phyloP scores from a whole-genome alignment of 148 eudicot species.

The Beta vulgaris region DNA sequence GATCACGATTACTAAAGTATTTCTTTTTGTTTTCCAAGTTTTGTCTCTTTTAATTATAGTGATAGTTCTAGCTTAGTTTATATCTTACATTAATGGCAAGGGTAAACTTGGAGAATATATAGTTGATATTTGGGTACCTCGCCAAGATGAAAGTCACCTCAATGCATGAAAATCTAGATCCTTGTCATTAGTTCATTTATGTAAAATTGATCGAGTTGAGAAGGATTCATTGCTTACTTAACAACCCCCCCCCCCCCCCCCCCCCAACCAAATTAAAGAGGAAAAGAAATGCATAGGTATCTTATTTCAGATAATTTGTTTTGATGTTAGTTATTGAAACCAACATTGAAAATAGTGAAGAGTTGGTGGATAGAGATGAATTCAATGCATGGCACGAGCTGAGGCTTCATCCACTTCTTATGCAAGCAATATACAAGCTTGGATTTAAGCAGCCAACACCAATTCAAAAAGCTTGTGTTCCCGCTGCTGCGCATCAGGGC shows the following conservation, averaged over 20 bases:
- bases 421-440: constrained; percentile 76
- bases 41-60: too few species aligned
- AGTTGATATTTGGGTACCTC: too few species aligned
- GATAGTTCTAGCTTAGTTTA: background rate
- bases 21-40: too few species aligned
- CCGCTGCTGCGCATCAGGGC: constrained; percentile 98
- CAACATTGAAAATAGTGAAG: constrained; percentile 38
- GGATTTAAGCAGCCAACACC: constrained; percentile 92
- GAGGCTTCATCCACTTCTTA: constrained; percentile 81
- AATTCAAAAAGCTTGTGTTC: constrained; percentile 90
- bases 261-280: background rate
- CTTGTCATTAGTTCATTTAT: background rate
- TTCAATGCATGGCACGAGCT: constrained; percentile 84
- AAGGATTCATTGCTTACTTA: background rate
- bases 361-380: constrained; percentile 57
- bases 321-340: constrained; percentile 29
- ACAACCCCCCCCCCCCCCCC: background rate
- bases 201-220: background rate
- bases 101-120: too few species aligned
- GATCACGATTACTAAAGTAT: too few species aligned
- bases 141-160: too few species aligned
- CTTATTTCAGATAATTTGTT: background rate
- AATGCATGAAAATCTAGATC: background rate
- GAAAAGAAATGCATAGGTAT: background rate
- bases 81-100: background rate